A percentile compares a stretch with the other conserved stretches of the same genome.
phyloP scores from a whole-genome alignment of 768 basidiomycete genomes.

The Agaricus subrufescens region DNA sequence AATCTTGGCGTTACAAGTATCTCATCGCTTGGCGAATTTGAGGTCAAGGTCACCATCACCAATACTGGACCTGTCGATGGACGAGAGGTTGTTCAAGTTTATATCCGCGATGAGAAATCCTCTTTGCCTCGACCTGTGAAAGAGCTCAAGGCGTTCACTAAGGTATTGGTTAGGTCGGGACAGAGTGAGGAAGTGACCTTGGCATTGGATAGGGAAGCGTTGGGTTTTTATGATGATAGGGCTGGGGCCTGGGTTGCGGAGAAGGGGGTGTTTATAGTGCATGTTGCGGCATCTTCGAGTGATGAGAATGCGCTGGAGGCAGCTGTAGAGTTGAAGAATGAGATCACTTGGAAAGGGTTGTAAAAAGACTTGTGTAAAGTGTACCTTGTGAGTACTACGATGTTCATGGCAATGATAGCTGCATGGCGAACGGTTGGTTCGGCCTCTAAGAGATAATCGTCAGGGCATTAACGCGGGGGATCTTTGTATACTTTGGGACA shows the following conservation, averaged over 20 bases:
- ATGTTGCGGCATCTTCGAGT: constrained; percentile 41
- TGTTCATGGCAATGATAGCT: too few relatives aligned
- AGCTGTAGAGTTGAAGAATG: too few relatives aligned
- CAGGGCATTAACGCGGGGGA: too few relatives aligned
- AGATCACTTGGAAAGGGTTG: too few relatives aligned
- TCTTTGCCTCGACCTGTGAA: constrained; percentile 40
- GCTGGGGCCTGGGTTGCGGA: constrained; percentile 42
- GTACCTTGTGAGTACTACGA: too few relatives aligned
- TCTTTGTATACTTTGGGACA: too few relatives aligned
- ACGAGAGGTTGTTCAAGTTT: constrained; percentile 44
- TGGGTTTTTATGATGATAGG: constrained; percentile 45
- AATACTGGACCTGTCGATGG: constrained; percentile 42
- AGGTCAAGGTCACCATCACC: constrained; percentile 37
- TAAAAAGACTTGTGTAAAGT: too few relatives aligned
- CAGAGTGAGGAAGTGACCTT: constrained; percentile 34
- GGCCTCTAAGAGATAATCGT: too few relatives aligned
- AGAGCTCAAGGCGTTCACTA: constrained; percentile 45
- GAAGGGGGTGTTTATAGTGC: constrained; percentile 39
- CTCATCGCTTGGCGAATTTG: constrained; percentile 29
- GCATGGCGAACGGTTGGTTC: too few relatives aligned
- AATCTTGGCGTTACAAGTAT: constrained; percentile 29
- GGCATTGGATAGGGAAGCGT: constrained; percentile 39
- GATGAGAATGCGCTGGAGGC: constrained; percentile 15
- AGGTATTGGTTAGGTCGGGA: constrained; percentile 40
- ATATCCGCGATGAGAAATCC: constrained; percentile 36